Evolutionary conservation across 169 alveolate species (phyloP).

Genomic region (Condylostoma magnum): DNA sequence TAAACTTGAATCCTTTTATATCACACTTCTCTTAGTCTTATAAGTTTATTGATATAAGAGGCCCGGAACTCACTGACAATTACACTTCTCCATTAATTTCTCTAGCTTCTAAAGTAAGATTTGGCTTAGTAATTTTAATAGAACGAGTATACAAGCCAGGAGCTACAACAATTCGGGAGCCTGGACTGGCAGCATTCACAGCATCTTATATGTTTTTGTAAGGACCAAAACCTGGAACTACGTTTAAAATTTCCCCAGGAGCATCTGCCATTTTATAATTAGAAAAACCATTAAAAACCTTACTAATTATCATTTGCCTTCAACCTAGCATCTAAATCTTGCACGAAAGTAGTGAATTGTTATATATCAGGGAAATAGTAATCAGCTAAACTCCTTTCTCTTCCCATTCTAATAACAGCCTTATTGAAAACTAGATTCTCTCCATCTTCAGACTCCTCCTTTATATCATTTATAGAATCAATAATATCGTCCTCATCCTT

Average conservation of each 20-base stretch:
- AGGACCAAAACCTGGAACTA: slow-evolving; percentile 20
- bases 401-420: too few species aligned
- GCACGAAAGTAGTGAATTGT: too few species aligned
- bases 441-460: too few species aligned
- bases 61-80: slow-evolving; percentile 7
- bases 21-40: slow-evolving; percentile 12
- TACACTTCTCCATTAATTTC: slow-evolving; percentile 34
- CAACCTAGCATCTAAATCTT: too few species aligned
- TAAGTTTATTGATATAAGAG: neutral
- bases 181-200: slow-evolving; percentile 17
- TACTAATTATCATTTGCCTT: too few species aligned
- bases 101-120: slow-evolving; percentile 17
- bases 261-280: neutral
- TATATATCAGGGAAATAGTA: too few species aligned
- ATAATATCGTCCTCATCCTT: too few species aligned
- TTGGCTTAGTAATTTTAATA: slow-evolving; percentile 15
- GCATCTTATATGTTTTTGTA: slow-evolving; percentile 20
- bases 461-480: too few species aligned
- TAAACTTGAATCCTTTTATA: slow-evolving; percentile 26
- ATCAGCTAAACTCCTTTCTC: too few species aligned
- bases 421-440: too few species aligned
- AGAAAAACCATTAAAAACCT: too few species aligned
- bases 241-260: neutral
- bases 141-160: slow-evolving; percentile 25
- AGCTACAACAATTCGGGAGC: slow-evolving; percentile 6